These are phyloP conservation scores for Xylariaceae sp. DNA, from an alignment of 2,329 filamentous ascomycete species.

Conservation along the genomic window DNA sequence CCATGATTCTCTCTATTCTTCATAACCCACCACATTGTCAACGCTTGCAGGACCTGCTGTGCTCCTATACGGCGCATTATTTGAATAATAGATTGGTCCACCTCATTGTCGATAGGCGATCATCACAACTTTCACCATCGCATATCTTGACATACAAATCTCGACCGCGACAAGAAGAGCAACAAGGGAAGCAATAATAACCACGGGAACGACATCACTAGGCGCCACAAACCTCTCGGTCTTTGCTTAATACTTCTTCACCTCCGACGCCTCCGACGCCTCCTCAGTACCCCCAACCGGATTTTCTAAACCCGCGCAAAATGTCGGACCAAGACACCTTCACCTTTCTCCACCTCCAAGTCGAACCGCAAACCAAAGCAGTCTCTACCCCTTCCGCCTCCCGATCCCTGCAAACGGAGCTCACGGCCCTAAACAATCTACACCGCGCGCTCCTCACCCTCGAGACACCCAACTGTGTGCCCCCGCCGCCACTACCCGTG, in stretches of 20 bases:
- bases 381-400: constrained; percentile 48
- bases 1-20: too few species aligned
- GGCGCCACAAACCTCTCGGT: not conserved
- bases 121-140: not conserved
- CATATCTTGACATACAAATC: too few species aligned
- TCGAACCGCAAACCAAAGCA: constrained; percentile 78
- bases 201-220: not conserved
- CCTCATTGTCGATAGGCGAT: not conserved
- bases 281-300: not conserved
- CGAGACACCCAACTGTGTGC: constrained; percentile 57
- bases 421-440: constrained; percentile 69
- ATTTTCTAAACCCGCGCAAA: not conserved
- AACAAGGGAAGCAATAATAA: too few species aligned
- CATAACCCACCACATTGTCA: too few species aligned
- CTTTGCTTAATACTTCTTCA: too few species aligned
- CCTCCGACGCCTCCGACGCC: not conserved
- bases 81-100: too few species aligned
- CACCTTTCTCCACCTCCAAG: constrained; percentile 71
- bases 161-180: too few species aligned
- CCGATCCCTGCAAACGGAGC: constrained; percentile 53
- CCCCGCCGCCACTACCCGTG: constrained; percentile 81
- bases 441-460: constrained; percentile 68
- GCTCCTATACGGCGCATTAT: too few species aligned
- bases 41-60: too few species aligned
- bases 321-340: constrained; percentile 45